phyloP scores from a whole-genome alignment of 768 basidiomycete genomes.

The Leucosporidium scottii region DNA sequence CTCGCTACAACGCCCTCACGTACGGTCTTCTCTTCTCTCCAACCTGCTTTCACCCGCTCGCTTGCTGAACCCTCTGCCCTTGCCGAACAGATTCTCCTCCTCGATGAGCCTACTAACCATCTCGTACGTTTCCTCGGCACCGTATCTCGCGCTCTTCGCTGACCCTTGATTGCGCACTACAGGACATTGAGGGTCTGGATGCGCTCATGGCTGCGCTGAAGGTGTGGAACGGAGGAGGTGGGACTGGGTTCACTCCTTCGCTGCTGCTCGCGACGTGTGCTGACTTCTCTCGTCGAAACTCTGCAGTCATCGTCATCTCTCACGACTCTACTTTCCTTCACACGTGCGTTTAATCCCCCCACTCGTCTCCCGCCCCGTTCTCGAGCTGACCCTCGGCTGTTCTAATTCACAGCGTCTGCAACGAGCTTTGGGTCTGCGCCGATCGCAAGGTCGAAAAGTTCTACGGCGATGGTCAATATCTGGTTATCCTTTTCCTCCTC shows the following conservation, averaged over 20 bases:
- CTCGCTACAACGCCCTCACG: slow-evolving; percentile 78
- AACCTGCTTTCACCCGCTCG: no score
- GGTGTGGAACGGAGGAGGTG: slow-evolving; percentile 40
- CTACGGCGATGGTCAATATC: slow-evolving; percentile 32
- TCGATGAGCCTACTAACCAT: slow-evolving; percentile 60
- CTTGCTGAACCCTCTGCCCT: no score
- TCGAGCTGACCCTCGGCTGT: background rate
- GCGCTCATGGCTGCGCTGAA: slow-evolving; percentile 73
- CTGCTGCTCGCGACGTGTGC: background rate
- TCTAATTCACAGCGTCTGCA: slow-evolving; percentile 31
- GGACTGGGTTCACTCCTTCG: background rate
- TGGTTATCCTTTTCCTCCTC: background rate
- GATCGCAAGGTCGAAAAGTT: slow-evolving; percentile 24
- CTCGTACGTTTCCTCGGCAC: slow-evolving; percentile 4
- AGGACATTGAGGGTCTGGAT: slow-evolving; percentile 72
- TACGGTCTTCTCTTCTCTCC: no score
- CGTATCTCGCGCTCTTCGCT: no score
- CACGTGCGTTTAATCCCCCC: background rate
- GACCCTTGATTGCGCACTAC: slow-evolving; percentile 36
- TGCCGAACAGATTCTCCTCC: slow-evolving; percentile 54
- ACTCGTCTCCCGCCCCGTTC: background rate
- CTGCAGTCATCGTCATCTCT: slow-evolving; percentile 30
- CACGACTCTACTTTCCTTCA: slow-evolving; percentile 25
- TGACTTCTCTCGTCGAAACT: background rate
- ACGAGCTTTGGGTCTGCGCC: slow-evolving; percentile 35